Percentiles rank a stretch among this genome's conserved stretches.
phyloP scores from a whole-genome alignment of 345 rosid genomes.

The Lumnitzera racemosa region DNA sequence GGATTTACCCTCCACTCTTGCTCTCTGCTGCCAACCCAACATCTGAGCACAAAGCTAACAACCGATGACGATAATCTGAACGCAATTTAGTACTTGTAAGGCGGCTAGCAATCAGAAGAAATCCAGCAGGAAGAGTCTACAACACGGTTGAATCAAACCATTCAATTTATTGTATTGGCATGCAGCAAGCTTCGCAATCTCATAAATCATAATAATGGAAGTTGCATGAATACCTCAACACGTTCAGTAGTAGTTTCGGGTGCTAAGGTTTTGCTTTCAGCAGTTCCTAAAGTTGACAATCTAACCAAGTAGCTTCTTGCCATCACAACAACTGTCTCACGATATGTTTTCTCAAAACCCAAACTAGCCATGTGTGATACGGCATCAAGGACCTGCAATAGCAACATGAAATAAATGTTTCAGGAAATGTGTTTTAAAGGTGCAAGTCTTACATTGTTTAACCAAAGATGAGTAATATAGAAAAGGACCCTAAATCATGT shows the following conservation, averaged over 20 bases:
- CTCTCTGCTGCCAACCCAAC: constrained; percentile 98
- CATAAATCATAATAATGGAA: neutral
- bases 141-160: constrained; percentile 46
- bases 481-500: too few relatives aligned
- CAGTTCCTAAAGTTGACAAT: constrained; percentile 71
- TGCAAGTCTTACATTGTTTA: neutral
- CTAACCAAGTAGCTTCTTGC: constrained; percentile 87
- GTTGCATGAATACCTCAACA: constrained; percentile 58
- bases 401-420: constrained; percentile 11
- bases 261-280: constrained; percentile 79
- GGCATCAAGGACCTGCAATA: constrained; percentile 94
- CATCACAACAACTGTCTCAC: constrained; percentile 95
- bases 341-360: constrained; percentile 97
- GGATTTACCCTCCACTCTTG: constrained; percentile 78
- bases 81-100: constrained; percentile 70
- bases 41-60: constrained; percentile 95
- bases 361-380: constrained; percentile 93
- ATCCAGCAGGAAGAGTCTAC: constrained; percentile 99
- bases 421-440: constrained; percentile 9
- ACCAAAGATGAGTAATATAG: too few relatives aligned
- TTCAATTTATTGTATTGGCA: constrained; percentile 20
- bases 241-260: constrained; percentile 89
- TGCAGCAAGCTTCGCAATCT: constrained; percentile 8
- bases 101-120: constrained; percentile 78
- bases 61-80: constrained; percentile 85